These are phyloP conservation scores for Geoglossum cookeanum DNA, from an alignment of 2,329 filamentous ascomycete genomes.

Conservation along the genomic window DNA sequence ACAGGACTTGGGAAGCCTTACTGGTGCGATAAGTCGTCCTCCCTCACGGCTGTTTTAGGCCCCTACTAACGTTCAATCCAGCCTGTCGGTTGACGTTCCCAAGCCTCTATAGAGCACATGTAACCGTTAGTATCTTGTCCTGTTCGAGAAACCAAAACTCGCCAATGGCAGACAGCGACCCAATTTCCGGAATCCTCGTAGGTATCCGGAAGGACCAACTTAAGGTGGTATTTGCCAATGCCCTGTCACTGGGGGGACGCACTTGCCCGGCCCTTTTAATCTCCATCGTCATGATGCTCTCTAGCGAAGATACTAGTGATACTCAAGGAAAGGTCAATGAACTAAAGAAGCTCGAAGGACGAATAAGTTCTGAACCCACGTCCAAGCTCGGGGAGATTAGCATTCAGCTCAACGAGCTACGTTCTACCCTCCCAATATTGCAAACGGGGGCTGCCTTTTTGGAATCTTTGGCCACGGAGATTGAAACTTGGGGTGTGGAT, in stretches of 20 bases:
- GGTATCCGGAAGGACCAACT: neutral
- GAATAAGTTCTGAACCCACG: neutral
- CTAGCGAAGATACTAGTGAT: neutral
- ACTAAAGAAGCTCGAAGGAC: neutral
- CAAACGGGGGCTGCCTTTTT: neutral
- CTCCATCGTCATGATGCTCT: neutral
- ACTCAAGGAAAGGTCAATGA: neutral
- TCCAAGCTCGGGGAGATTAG: neutral
- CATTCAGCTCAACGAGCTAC: neutral
- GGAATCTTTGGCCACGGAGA: neutral
- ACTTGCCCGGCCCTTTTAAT: neutral
- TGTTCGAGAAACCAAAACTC: neutral
- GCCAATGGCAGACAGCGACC: neutral
- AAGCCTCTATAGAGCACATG: neutral
- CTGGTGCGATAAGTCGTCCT: no score
- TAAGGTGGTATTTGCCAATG: neutral
- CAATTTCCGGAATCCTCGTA: neutral
- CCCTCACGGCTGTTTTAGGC: neutral
- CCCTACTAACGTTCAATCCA: neutral
- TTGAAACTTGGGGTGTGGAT: neutral
- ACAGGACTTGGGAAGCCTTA: neutral
- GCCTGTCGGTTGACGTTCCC: neutral
- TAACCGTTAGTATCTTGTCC: neutral
- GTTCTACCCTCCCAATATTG: neutral
- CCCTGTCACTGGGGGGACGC: neutral